phyloP scores from a whole-genome alignment of 2,329 filamentous ascomycete genomes.

The Helotiales sp. region DNA sequence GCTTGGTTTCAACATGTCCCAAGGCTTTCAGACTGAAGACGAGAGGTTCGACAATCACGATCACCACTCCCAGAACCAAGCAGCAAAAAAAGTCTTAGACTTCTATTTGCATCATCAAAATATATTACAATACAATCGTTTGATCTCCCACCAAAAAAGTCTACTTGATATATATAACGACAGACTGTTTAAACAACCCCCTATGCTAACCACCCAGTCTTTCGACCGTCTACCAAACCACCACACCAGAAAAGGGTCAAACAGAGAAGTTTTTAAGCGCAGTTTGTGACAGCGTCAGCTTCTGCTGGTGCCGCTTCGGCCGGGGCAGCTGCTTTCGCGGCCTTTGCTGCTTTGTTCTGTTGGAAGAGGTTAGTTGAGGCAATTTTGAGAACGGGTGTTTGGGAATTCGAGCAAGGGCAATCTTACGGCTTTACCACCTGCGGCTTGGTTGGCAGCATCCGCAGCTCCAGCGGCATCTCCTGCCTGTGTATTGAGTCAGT shows the following conservation, averaged over 20 bases:
- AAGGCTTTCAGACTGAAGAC: no score
- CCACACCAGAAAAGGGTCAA: neutral
- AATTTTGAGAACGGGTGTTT: neutral
- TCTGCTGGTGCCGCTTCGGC: neutral
- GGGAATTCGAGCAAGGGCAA: neutral
- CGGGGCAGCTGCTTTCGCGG: conserved; percentile 5
- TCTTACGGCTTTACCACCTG: neutral
- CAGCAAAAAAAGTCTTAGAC: neutral
- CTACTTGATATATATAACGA: neutral
- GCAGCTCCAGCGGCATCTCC: neutral
- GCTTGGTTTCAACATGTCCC: no score
- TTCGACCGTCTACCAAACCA: neutral
- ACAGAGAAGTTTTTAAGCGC: neutral
- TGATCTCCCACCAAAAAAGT: neutral
- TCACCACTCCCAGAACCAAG: neutral
- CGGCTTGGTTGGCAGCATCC: neutral
- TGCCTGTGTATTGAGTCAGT: neutral
- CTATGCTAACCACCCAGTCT: neutral
- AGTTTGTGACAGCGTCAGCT: neutral
- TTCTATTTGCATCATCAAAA: conserved; percentile 1
- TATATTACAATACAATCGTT: neutral
- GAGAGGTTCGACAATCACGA: no score
- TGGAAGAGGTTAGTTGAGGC: neutral
- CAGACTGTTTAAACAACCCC: neutral
- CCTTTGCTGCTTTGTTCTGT: conserved; percentile 11